A percentile compares a stretch with the other conserved stretches of the same genome.
phyloP scores from a whole-genome alignment of 768 basidiomycete genomes.

The Termitomyces sp. region DNA sequence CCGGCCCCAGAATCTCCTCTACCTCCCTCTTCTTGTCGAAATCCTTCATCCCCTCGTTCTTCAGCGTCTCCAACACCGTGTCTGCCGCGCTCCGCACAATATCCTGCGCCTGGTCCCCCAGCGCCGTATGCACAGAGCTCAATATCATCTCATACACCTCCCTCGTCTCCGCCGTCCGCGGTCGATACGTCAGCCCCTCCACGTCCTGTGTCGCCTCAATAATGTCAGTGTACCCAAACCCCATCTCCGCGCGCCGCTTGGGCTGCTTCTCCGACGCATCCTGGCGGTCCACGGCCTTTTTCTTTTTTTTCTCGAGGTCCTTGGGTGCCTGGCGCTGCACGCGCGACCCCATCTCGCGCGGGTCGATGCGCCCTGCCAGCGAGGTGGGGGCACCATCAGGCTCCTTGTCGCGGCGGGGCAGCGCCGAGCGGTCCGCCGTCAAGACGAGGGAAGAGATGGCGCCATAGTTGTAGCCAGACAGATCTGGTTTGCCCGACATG shows the following conservation, averaged over 20 bases:
- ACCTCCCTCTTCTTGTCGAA: conserved; percentile 97
- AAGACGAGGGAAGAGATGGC: conserved; percentile 93
- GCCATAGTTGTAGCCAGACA: conserved; percentile 93
- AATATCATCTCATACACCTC: conserved; percentile 93
- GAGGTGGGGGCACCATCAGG: conserved; percentile 96
- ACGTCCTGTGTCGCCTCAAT: conserved; percentile 92
- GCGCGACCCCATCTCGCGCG: conserved; percentile 90
- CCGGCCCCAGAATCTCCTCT: conserved; percentile 62
- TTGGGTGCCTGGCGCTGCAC: conserved; percentile 79
- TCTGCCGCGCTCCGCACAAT: conserved; percentile 96
- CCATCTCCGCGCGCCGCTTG: conserved; percentile 59
- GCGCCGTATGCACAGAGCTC: conserved; percentile 68
- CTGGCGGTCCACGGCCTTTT: conserved; percentile 61
- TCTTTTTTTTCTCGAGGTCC: conserved; percentile 92
- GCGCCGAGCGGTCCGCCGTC: conserved; percentile 78
- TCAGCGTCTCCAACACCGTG: conserved; percentile 79
- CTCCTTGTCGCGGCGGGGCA: conserved; percentile 89
- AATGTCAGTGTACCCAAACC: conserved; percentile 84
- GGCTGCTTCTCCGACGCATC: conserved; percentile 53
- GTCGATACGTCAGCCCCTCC: conserved; percentile 89
- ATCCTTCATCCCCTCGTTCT: conserved; percentile 85
- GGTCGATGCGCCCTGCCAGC: conserved; percentile 85
- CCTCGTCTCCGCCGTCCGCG: conserved; percentile 89
- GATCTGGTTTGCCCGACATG: conserved; percentile 56
- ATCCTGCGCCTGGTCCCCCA: conserved; percentile 96